These are phyloP conservation scores for Graphiopsis chlorocephala DNA, from an alignment of 2,329 filamentous ascomycete species.

Conservation along the genomic window DNA sequence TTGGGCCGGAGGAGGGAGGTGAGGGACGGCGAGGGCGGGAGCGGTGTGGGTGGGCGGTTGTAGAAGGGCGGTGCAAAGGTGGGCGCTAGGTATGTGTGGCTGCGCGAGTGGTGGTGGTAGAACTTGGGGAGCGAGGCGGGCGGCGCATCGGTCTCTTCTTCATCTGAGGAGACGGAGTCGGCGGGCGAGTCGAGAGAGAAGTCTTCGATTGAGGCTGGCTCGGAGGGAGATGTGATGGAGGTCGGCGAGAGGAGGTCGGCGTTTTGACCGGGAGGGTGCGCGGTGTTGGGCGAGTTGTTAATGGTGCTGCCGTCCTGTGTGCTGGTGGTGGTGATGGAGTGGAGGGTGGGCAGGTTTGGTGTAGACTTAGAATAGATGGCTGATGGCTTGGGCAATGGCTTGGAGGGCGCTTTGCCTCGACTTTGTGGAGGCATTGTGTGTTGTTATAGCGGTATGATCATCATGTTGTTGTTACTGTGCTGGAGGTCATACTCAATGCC, in stretches of 20 bases:
- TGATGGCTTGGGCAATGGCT: conserved; percentile 31
- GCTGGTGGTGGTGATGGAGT: conserved; percentile 28
- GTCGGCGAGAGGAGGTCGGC: conserved; percentile 14
- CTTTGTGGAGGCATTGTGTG: conserved; percentile 42
- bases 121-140: conserved; percentile 29
- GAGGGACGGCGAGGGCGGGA: conserved; percentile 87
- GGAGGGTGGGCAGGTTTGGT: conserved; percentile 46
- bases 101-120: conserved; percentile 41
- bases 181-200: conserved; percentile 37
- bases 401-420: conserved; percentile 34
- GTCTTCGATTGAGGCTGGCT: conserved; percentile 39
- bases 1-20: conserved; percentile 81
- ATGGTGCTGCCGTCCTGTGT: conserved; percentile 18
- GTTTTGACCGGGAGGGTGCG: conserved; percentile 13
- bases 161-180: conserved; percentile 28
- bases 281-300: conserved; percentile 18
- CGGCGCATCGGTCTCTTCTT: conserved; percentile 31
- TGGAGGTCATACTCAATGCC: neutral
- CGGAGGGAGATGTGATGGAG: conserved; percentile 37
- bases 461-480: neutral
- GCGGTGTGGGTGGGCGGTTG: conserved; percentile 89
- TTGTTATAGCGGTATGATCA: neutral
- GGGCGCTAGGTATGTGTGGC: conserved; percentile 44
- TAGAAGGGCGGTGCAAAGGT: conserved; percentile 84
- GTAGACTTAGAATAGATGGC: conserved; percentile 48